A percentile compares a stretch with the other conserved stretches of the same genome.
These are phyloP conservation scores for Calycina herbarum DNA, from an alignment of 2,329 filamentous ascomycete species.

Conservation along the genomic window DNA sequence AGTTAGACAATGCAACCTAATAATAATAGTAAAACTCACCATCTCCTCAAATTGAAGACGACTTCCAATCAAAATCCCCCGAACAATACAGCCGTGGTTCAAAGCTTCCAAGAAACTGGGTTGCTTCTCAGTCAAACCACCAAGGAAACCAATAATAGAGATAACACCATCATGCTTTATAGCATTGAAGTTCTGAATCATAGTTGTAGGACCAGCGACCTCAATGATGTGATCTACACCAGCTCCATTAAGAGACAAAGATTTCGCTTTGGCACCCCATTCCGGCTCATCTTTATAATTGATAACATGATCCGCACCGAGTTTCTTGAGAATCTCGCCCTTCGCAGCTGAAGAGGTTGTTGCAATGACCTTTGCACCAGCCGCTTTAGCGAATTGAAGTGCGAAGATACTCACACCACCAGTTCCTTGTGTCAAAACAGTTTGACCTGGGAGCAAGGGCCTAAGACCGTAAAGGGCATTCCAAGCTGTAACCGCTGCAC, in stretches of 20 bases:
- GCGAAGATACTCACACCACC: conserved; percentile 44
- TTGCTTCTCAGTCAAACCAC: conserved; percentile 28
- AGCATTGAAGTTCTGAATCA: conserved; percentile 43
- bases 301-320: conserved; percentile 46
- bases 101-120: conserved; percentile 37
- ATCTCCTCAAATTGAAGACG: conserved; percentile 53
- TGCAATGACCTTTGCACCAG: conserved; percentile 44
- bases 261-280: conserved; percentile 44
- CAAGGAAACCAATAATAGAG: conserved; percentile 42
- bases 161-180: conserved; percentile 46
- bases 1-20: background rate
- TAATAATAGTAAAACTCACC: conserved; percentile 21
- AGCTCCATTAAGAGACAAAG: conserved; percentile 38
- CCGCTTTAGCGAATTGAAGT: conserved; percentile 44
- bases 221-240: conserved; percentile 48
- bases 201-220: conserved; percentile 42
- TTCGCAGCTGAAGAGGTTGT: conserved; percentile 44
- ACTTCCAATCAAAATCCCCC: conserved; percentile 50
- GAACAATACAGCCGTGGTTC: conserved; percentile 42
- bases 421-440: conserved; percentile 45
- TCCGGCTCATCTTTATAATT: conserved; percentile 44
- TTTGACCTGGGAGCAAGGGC: conserved; percentile 38
- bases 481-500: conserved; percentile 57
- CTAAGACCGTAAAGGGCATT: conserved; percentile 55
- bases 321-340: conserved; percentile 38